Evolutionary conservation across 805 yeast species (phyloP).

Genomic region (Yamadazyma olivae): DNA sequence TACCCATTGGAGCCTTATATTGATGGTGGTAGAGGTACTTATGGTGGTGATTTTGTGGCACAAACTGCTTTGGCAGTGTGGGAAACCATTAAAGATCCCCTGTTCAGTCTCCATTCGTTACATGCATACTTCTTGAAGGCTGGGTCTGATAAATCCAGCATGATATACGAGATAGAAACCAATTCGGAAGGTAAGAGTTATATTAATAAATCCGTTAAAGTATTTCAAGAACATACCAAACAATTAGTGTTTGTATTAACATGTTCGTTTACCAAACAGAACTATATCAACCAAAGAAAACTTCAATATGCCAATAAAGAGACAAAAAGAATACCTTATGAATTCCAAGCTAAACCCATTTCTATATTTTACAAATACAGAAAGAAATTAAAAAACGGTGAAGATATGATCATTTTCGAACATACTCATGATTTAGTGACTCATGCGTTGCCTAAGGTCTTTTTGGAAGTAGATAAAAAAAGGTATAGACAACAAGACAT

Average conservation of each 20-base stretch:
- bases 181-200: constrained; percentile 31
- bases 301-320: constrained; percentile 14
- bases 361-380: constrained; percentile 19
- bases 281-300: constrained; percentile 17
- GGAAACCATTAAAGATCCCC: constrained; percentile 18
- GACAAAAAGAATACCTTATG: constrained; percentile 26
- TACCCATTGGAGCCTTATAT: constrained; percentile 20
- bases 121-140: constrained; percentile 39
- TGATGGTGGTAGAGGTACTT: constrained; percentile 31
- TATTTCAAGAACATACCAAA: constrained; percentile 23
- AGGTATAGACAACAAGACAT: constrained; percentile 6
- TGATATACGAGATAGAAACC: constrained; percentile 29
- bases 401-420: constrained; percentile 9
- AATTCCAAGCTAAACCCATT: constrained; percentile 24
- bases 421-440: constrained; percentile 24
- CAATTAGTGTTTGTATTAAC: constrained; percentile 27
- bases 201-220: constrained; percentile 30
- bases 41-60: constrained; percentile 37
- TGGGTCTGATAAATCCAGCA: constrained; percentile 23
- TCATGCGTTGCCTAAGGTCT: constrained; percentile 25
- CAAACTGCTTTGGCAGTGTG: constrained; percentile 36
- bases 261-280: constrained; percentile 30
- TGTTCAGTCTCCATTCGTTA: constrained; percentile 35
- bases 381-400: constrained; percentile 11
- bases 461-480: constrained; percentile 6